Conservation (phyloP, 2,329 filamentous ascomycete species). For the Fusarium sp. region DNA sequence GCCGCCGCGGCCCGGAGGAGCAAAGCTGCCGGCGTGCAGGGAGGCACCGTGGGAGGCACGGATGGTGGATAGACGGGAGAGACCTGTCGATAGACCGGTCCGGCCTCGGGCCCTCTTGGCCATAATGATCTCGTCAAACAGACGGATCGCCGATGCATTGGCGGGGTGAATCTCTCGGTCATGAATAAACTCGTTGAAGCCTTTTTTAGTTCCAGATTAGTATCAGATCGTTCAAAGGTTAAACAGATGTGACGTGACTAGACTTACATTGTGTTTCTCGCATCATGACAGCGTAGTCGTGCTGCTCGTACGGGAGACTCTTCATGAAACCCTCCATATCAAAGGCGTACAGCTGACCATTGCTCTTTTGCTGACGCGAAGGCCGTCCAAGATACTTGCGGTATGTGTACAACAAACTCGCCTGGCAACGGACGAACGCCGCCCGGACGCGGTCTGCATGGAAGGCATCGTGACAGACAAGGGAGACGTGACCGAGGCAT, state of each 20-base stretch:
- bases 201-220: constrained; percentile 37
- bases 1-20: constrained; percentile 51
- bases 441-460: constrained; percentile 71
- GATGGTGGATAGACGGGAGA: constrained; percentile 71
- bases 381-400: constrained; percentile 72
- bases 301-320: constrained; percentile 74
- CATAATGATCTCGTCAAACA: constrained; percentile 88
- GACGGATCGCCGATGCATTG: constrained; percentile 74
- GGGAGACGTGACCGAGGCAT: constrained; percentile 71
- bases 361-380: constrained; percentile 69
- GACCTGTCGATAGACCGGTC: constrained; percentile 73
- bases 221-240: background rate
- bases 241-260: background rate
- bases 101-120: constrained; percentile 79
- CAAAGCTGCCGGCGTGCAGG: constrained; percentile 53
- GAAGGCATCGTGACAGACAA: constrained; percentile 74
- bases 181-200: constrained; percentile 87
- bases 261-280: constrained; percentile 73
- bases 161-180: constrained; percentile 77
- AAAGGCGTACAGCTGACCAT: constrained; percentile 72
- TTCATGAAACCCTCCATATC: constrained; percentile 75
- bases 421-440: constrained; percentile 73
- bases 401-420: constrained; percentile 76
- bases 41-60: constrained; percentile 67
- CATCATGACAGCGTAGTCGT: constrained; percentile 73